Base-by-base conservation (phyloP, 805 yeast genomes). In the Candida patagonica region DNA sequence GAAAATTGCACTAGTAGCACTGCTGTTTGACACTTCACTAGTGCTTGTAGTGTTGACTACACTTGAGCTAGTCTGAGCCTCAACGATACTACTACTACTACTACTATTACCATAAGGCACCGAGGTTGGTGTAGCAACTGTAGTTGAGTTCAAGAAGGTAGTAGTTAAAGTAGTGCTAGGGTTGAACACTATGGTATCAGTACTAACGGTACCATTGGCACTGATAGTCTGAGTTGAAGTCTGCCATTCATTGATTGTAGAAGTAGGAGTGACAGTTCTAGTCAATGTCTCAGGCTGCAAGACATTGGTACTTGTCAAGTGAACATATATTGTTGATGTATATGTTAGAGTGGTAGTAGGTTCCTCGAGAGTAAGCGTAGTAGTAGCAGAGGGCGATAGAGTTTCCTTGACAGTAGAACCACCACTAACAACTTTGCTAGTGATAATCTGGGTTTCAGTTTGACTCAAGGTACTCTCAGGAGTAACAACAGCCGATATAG, bases 241-340 rank as follows among this genome's bases (percentile, higher is more conserved):
- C 16, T 34, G 29, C 15, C n/a, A 30, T 15, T 36, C 20, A 12
- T n/a, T 34, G 8, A 31, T 23, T 10, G 44, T 45, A 8, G 43
- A 33, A 4, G 43, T 39, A 13, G 50, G 43, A 35, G 30, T 42
- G 22, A 35, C 40, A 13, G 26, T 23, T 5, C 34, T 42, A 15
- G 51, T 43, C 2, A 40, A 33, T n/a, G 31, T 29, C n/a, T 38
- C 38, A 22, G 42, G 17, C 2, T 47, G 41, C 6, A 43, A 41
- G 1, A 42, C 35, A 20, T 40, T 23, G 6, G 39, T 17, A 13
- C 25, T 24, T 12, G 44, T 37, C 15, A 26, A 16, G 22, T 33
- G 27, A 20, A 37, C 35, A 27, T n/a, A 37, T n/a, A 37, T 37
- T 9, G 40, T 37, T 21, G 40, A 37, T 6, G 40, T 37, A 8